phyloP scores from a whole-genome alignment of 1,284 basidiomycete species.

The Hemileia vastatrix region DNA sequence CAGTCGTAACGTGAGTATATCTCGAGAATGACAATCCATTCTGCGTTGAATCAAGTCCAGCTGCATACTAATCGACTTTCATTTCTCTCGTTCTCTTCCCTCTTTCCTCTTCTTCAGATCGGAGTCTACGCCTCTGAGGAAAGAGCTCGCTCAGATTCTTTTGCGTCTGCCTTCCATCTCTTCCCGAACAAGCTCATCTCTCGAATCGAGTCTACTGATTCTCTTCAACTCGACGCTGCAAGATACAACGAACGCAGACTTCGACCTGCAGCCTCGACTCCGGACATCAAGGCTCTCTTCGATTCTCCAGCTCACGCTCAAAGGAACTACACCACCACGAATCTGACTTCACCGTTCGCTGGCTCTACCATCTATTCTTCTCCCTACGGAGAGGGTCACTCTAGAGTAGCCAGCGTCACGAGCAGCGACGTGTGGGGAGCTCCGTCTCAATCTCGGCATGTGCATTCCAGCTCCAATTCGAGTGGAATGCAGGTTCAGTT shows the following conservation, averaged over 20 bases:
- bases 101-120: constrained; percentile 29
- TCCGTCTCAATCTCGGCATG: constrained; percentile 27
- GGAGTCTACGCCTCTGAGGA: constrained; percentile 46
- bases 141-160: constrained; percentile 63
- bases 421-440: constrained; percentile 40
- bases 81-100: too few relatives aligned
- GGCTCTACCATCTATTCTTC: constrained; percentile 37
- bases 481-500: constrained; percentile 30
- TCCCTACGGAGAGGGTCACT: constrained; percentile 29
- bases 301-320: too few relatives aligned
- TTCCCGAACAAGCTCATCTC: constrained; percentile 94
- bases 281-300: constrained; percentile 91
- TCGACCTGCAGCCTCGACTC: constrained; percentile 73
- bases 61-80: not conserved
- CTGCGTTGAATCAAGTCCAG: not conserved
- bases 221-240: constrained; percentile 30
- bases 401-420: constrained; percentile 25
- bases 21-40: too few relatives aligned
- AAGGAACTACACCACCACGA: constrained; percentile 21
- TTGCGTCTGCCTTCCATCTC: constrained; percentile 88
- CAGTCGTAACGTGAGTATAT: constrained; percentile 64
- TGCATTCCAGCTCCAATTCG: constrained; percentile 27
- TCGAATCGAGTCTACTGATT: constrained; percentile 37
- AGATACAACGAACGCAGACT: constrained; percentile 70
- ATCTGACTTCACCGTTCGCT: constrained; percentile 32